Conservation (phyloP, 306 rosid species). For the Vigna radiata region DNA sequence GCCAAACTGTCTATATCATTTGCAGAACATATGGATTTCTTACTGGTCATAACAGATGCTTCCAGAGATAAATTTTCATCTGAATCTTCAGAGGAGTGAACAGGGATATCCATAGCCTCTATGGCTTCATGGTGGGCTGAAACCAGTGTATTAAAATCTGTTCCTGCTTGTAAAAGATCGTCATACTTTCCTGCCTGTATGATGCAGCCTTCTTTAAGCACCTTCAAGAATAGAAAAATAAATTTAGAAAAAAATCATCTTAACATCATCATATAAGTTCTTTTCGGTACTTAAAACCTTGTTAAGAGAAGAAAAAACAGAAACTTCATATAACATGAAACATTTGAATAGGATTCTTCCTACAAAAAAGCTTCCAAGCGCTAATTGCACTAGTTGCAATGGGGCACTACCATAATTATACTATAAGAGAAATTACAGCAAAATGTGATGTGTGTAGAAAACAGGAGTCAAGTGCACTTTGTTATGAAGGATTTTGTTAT, state of each 20-base stretch:
- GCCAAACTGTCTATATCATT: conserved; percentile 71
- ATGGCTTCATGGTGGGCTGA: conserved; percentile 98
- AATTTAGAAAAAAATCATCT: conserved; percentile 35
- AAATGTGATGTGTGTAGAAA: no score
- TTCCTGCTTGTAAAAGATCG: conserved; percentile 95
- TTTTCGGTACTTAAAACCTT: conserved; percentile 6
- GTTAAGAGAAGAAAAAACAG: conserved; percentile 3
- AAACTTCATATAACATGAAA: conserved; percentile 21
- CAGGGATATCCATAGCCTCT: conserved; percentile 97
- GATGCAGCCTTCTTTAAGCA: conserved; percentile 86
- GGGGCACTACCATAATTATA: no score
- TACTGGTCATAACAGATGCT: conserved; percentile 56
- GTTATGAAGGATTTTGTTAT: no score
- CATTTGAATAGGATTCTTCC: conserved; percentile 13
- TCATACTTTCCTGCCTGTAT: conserved; percentile 97
- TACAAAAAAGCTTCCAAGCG: no score
- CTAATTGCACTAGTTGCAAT: no score
- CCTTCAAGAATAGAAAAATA: conserved; percentile 60
- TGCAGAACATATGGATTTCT: conserved; percentile 55
- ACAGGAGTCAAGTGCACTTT: no score
- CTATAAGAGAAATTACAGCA: no score
- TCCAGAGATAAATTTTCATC: conserved; percentile 71
- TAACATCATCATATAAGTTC: conserved; percentile 29
- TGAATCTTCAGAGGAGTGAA: conserved; percentile 89
- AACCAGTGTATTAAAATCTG: conserved; percentile 90